Evolutionary conservation across 2,329 filamentous ascomycete genomes (phyloP).

Genomic region (Pseudogymnoascus sp.): DNA sequence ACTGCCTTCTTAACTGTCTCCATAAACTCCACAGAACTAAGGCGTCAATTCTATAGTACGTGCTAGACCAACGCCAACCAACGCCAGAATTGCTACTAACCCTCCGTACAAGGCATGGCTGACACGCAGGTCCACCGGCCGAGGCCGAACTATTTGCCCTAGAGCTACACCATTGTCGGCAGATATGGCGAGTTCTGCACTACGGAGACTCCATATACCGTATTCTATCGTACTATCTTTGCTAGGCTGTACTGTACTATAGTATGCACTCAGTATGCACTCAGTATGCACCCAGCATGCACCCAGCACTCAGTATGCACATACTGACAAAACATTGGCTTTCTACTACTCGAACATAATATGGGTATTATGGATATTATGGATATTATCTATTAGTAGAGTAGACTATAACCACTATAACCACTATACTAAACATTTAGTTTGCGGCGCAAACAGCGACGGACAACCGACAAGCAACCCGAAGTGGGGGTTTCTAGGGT

Average conservation of each 20-base stretch:
- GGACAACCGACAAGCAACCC: neutral
- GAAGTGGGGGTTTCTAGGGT: neutral
- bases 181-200: no score
- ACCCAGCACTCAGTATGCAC: no score
- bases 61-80: neutral
- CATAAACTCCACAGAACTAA: neutral
- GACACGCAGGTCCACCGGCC: no score
- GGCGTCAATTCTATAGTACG: neutral
- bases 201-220: no score
- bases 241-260: neutral
- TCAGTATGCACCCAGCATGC: no score
- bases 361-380: no score
- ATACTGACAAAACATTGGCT: neutral
- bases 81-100: neutral
- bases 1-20: neutral
- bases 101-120: no score
- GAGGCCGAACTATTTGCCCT: no score
- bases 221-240: no score
- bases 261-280: neutral
- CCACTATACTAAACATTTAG: neutral
- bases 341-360: neutral
- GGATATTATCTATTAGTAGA: no score
- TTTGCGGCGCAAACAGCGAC: neutral
- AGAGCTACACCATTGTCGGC: no score
- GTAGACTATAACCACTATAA: no score